Evolutionary conservation across 139 green algal species (phyloP), one percentile per base, ranked within the genome.

Genomic region (Ostreobium quekettii): DNA sequence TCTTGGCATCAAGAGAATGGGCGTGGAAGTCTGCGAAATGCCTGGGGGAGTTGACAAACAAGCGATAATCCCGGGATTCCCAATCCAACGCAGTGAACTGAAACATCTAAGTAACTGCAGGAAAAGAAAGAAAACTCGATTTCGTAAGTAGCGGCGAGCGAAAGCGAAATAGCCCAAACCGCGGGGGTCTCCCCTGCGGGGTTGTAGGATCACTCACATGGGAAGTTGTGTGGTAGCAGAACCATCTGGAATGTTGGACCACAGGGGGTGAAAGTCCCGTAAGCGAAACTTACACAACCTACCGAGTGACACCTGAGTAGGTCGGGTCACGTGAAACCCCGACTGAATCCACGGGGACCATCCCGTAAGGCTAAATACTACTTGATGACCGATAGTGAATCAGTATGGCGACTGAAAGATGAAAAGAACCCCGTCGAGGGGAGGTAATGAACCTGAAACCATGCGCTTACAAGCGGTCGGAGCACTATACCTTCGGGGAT

Each of bases 331-430:
- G 42, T 19, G 19, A 26, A 26, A 26, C 19, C 19, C 42, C 19
- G 42, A 11, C 19, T 26, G 42, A 53, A 53, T 53, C 11, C 42
- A 19, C 15, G 42, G 88, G 42, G 42, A 26, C 42, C 42, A 53
- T 19, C 42, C 42, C 42, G 11, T 26, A 53, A 19, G 42, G 15
- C 11, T 53, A 53, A 19, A 19, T 85, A 86, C 65, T 71, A 22
- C 60, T 48, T 60, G 76, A 26, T 81, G 76, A 88, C 80, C 82
- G 80, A 86, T 87, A 89, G 82, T 79, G 79, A 78, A 89, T 75
- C 71, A 88, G 82, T 88, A 86, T 78, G 71, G 76, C 83, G 78
- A 88, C 68, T 84, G 85, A 93, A 95, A 95, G 88, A 91, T 92
- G 88, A 93, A 95, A 95, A 95, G 86, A 86, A 91, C 86, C 91